Evolutionary conservation across 768 basidiomycete genomes (phyloP), one percentile per base, ranked within the genome.

Genomic region (Panaeolus cyanescens): DNA sequence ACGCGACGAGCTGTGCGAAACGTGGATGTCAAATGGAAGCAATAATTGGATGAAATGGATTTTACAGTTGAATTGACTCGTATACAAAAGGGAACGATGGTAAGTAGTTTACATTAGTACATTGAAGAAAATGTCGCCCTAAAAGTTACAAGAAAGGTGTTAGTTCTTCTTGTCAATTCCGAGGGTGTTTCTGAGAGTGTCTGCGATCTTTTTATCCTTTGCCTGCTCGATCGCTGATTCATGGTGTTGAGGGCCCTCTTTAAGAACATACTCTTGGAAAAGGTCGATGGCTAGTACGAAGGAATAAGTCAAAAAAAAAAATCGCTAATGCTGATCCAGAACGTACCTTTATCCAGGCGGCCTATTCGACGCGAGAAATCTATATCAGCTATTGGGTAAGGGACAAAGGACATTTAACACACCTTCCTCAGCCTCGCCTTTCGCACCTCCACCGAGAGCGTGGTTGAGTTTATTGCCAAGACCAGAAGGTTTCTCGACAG

Each of bases 201-300:
- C 67, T 30, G 71, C 69, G 59, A 77, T 75, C 57, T 67, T 62
- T 60, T 71, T 69, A 59, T 77, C 75, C 65, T 78, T 77, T 53
- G 66, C 62, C 58, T 78, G 74, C 65, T 77, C 76, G 20, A 69
- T n/a, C 0, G 73, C 71, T 15, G 72, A 72, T 62, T 78, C 77
- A 65, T 77, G 67, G 30, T 68, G 54, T 63, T 78, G 77, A 15
- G 69, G 61, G 13, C 75, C 77, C 56, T 72, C 53, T 40, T 68
- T 67, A 31, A 78, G 39, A 13, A 72, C 54, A 37, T 70, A 64
- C 36, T 72, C 68, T 50, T 70, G 71, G 60, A 69, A 63, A 15
- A 70, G 32, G 55, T 69, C 68, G 60, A 70, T 69, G 9, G 69
- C 71, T 71, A 33, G 4, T 25, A 7, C 17, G 1, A 25, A 31